Evolutionary conservation across 2,329 filamentous ascomycete genomes (phyloP).

Genomic region (Fusarium fracticaudum): DNA sequence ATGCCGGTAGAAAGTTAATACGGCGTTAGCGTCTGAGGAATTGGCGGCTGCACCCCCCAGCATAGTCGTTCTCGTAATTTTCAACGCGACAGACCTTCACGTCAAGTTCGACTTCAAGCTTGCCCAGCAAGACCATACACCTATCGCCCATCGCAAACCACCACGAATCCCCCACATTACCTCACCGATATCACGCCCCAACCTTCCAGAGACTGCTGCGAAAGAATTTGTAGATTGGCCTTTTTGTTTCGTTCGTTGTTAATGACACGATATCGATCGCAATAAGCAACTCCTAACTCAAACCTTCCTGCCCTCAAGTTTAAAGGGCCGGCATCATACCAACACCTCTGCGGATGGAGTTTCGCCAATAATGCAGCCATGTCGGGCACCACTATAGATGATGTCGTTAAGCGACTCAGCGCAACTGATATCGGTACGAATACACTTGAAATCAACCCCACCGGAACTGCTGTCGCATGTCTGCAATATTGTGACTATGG

Average conservation of each 20-base stretch:
- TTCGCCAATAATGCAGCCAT: conserved; percentile 63
- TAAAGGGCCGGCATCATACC: conserved; percentile 30
- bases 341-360: conserved; percentile 49
- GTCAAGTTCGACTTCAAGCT: conserved; percentile 29
- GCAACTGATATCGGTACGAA: conserved; percentile 62
- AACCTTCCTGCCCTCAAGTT: conserved; percentile 30
- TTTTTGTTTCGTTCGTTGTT: conserved; percentile 2
- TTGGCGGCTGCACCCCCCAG: conserved; percentile 54
- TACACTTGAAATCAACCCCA: conserved; percentile 9
- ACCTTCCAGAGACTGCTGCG: not conserved
- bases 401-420: conserved; percentile 69
- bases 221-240: not conserved
- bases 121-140: not conserved
- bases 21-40: conserved; percentile 53
- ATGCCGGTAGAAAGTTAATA: conserved; percentile 50
- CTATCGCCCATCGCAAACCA: not conserved
- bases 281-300: conserved; percentile 35
- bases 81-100: conserved; percentile 48
- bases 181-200: not conserved
- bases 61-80: conserved; percentile 52
- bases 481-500: not conserved
- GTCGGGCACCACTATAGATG: conserved; percentile 69
- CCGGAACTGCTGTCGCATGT: conserved; percentile 34
- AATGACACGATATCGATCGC: conserved; percentile 18
- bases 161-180: not conserved